Evolutionary conservation across 768 basidiomycete species (phyloP).

Genomic region (Aureoboletus auriporus): DNA sequence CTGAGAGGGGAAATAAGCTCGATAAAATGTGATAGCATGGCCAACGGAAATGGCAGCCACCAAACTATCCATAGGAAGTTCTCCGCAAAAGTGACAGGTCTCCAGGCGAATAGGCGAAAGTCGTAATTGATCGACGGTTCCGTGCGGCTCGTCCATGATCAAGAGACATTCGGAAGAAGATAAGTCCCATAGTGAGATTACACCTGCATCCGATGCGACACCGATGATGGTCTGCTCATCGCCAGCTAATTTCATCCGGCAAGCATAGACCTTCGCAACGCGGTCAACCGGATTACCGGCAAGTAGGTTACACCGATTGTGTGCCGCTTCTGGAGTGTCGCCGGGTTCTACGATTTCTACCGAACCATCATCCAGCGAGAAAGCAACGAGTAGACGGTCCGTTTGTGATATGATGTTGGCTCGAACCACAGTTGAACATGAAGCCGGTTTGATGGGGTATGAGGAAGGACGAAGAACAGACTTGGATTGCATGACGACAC

Average conservation of each 20-base stretch:
- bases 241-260: constrained; percentile 48
- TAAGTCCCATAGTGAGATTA: constrained; percentile 75
- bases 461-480: constrained; percentile 15
- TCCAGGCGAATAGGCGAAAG: constrained; percentile 51
- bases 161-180: constrained; percentile 59
- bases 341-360: constrained; percentile 58
- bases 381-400: constrained; percentile 49
- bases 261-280: constrained; percentile 52
- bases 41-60: constrained; percentile 64
- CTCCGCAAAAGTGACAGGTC: constrained; percentile 68
- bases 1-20: constrained; percentile 53
- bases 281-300: constrained; percentile 57
- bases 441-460: constrained; percentile 42
- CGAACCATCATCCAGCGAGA: constrained; percentile 61
- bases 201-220: constrained; percentile 60
- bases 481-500: constrained; percentile 52
- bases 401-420: constrained; percentile 46
- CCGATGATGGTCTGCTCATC: constrained; percentile 51
- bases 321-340: constrained; percentile 38
- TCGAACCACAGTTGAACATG: constrained; percentile 41
- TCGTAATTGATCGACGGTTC: constrained; percentile 55
- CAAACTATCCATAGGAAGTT: constrained; percentile 63
- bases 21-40: constrained; percentile 60
- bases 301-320: constrained; percentile 45
- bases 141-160: constrained; percentile 57